Conservation (phyloP, 2,329 filamentous ascomycete genomes). For the Alternaria metachromatica region DNA sequence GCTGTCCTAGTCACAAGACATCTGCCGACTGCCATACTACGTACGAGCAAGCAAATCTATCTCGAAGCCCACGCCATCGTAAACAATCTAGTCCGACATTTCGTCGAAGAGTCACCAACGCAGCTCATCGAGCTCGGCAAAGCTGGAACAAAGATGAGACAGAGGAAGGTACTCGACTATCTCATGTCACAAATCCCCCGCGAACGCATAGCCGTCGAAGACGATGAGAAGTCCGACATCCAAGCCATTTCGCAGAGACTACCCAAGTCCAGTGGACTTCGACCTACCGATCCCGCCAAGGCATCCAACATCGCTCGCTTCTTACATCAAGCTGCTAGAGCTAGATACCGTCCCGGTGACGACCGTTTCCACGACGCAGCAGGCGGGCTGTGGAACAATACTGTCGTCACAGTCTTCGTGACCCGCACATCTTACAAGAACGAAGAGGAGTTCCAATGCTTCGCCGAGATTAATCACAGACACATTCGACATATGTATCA, state of each 20-base stretch:
- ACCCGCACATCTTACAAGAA: not conserved
- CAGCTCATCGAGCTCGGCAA: not conserved
- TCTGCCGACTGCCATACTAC: not conserved
- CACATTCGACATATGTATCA: not conserved
- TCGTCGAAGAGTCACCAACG: not conserved
- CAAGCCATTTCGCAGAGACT: not conserved
- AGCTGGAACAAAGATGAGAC: not conserved
- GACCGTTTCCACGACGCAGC: not conserved
- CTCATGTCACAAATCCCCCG: not conserved
- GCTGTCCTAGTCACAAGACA: not conserved
- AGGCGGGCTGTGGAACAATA: not conserved
- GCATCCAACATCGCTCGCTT: not conserved
- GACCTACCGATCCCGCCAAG: not conserved
- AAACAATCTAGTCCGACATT: not conserved
- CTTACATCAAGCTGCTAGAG: not conserved
- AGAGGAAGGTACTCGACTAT: not conserved
- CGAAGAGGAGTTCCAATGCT: not conserved
- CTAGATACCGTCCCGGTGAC: not conserved
- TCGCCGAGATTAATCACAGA: not conserved
- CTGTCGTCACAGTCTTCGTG: not conserved
- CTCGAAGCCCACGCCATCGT: not conserved
- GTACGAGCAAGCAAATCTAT: not conserved
- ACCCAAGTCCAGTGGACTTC: not conserved
- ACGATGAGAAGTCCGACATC: not conserved
- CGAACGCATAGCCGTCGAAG: not conserved